phyloP scores from a whole-genome alignment of 2,329 filamentous ascomycete species.

The Botryotinia narcissicola region DNA sequence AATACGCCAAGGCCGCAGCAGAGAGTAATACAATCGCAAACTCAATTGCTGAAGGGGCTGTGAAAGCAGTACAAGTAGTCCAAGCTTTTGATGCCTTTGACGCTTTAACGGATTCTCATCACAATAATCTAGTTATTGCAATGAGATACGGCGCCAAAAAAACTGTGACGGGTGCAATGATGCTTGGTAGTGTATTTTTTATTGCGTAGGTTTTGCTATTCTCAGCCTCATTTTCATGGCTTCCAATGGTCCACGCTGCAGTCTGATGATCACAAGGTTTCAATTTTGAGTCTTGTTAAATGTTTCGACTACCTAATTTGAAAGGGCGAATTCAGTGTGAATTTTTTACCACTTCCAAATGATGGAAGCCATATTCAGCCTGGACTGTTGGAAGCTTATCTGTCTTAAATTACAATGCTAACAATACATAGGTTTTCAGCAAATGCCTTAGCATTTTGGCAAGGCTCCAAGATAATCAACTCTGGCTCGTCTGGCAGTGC shows the following conservation, averaged over 20 bases:
- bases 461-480: background rate
- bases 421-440: background rate
- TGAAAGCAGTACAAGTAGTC: background rate
- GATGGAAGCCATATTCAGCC: background rate
- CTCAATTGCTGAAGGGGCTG: background rate
- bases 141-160: constrained; percentile 49
- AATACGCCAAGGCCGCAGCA: background rate
- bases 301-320: background rate
- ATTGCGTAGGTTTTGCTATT: background rate
- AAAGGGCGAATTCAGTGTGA: background rate
- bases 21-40: background rate
- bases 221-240: background rate
- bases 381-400: background rate
- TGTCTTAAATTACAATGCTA: background rate
- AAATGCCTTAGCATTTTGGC: background rate
- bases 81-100: background rate
- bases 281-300: background rate
- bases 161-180: constrained; percentile 47
- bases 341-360: background rate
- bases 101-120: constrained; percentile 49
- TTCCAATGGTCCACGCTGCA: background rate
- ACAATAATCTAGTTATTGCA: constrained; percentile 44
- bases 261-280: background rate
- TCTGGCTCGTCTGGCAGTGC: background rate
- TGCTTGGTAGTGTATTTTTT: constrained; percentile 25